A percentile compares a stretch with the other conserved stretches of the same genome.
These are phyloP conservation scores for Periconia sp. DNA, from an alignment of 2,329 filamentous ascomycete species.

Conservation along the genomic window DNA sequence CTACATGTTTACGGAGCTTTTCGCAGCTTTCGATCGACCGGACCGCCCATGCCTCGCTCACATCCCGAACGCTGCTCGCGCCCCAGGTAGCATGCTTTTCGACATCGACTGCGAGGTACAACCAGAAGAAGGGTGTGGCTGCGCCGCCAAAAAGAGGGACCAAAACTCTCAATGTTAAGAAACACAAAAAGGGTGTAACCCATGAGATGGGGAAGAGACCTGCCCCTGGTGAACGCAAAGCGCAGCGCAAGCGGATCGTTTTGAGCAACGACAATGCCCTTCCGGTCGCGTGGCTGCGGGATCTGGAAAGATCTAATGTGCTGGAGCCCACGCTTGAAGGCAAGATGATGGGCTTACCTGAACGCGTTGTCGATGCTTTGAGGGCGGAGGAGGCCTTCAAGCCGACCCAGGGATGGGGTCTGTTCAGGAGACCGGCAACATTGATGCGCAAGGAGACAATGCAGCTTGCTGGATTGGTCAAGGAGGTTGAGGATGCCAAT, in stretches of 20 bases:
- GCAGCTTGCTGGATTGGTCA: slow-evolving; percentile 59
- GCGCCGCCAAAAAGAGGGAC: slow-evolving; percentile 38
- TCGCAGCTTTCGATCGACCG: slow-evolving; percentile 34
- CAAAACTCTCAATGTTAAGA: slow-evolving; percentile 47
- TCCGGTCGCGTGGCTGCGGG: slow-evolving; percentile 67
- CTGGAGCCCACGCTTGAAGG: slow-evolving; percentile 54
- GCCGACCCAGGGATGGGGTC: slow-evolving; percentile 79
- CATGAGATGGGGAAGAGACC: slow-evolving; percentile 57
- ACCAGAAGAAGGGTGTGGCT: slow-evolving; percentile 25
- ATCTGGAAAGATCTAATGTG: slow-evolving; percentile 58
- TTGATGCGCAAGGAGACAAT: slow-evolving; percentile 79
- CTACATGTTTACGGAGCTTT: slow-evolving; percentile 35
- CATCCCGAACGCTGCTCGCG: slow-evolving; percentile 25
- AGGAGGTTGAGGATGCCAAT: slow-evolving; percentile 58
- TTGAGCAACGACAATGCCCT: slow-evolving; percentile 94
- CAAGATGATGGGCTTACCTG: slow-evolving; percentile 69
- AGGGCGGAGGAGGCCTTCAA: slow-evolving; percentile 89
- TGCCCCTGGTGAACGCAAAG: slow-evolving; percentile 78
- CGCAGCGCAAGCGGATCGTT: slow-evolving; percentile 82
- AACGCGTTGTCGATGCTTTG: slow-evolving; percentile 74
- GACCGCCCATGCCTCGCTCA: slow-evolving; percentile 19
- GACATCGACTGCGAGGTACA: slow-evolving; percentile 33
- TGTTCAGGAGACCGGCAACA: slow-evolving; percentile 80
- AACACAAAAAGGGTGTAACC: slow-evolving; percentile 42
- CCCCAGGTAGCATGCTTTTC: slow-evolving; percentile 37